phyloP scores from a whole-genome alignment of 768 basidiomycete genomes.

The Hericium coralloides region DNA sequence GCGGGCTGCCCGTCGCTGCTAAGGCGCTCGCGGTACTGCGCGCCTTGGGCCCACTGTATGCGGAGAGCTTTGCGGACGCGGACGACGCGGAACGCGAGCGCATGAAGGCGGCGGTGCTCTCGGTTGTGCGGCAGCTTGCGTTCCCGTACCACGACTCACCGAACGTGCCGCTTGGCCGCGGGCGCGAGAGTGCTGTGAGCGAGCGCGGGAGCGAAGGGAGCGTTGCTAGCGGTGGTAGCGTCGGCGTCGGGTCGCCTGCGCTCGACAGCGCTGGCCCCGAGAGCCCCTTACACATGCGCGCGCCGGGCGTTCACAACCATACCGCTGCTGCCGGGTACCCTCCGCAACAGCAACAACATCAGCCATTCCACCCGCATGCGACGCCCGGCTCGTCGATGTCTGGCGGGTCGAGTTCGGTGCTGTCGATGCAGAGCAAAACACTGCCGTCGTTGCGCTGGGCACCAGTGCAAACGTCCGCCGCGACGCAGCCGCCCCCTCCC shows the following conservation, averaged over 20 bases:
- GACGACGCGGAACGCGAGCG: slow-evolving; percentile 43
- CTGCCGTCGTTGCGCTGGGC: not conserved
- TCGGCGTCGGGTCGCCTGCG: not conserved
- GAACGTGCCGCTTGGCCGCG: slow-evolving; percentile 29
- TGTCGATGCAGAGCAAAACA: not conserved
- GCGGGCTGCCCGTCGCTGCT: slow-evolving; percentile 51
- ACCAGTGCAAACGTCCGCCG: not conserved
- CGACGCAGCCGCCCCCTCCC: not conserved
- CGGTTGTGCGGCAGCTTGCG: slow-evolving; percentile 57
- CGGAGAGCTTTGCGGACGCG: slow-evolving; percentile 40
- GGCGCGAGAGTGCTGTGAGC: slow-evolving; percentile 32
- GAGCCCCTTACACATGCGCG: not conserved
- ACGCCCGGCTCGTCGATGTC: not conserved
- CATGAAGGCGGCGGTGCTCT: slow-evolving; percentile 40
- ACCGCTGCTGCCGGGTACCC: not conserved
- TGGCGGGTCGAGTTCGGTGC: not conserved
- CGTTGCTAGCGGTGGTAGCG: not conserved
- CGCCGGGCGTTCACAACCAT: not conserved
- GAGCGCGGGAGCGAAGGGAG: not conserved
- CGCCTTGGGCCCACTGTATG: slow-evolving; percentile 55
- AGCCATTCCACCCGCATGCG: not conserved
- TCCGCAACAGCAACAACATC: not conserved
- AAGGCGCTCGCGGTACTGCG: slow-evolving; percentile 57
- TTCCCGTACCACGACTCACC: slow-evolving; percentile 68
- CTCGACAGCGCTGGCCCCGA: not conserved